Evolutionary conservation across 257 asterid genomes (phyloP).

Genomic region (Scutellaria galericulata): DNA sequence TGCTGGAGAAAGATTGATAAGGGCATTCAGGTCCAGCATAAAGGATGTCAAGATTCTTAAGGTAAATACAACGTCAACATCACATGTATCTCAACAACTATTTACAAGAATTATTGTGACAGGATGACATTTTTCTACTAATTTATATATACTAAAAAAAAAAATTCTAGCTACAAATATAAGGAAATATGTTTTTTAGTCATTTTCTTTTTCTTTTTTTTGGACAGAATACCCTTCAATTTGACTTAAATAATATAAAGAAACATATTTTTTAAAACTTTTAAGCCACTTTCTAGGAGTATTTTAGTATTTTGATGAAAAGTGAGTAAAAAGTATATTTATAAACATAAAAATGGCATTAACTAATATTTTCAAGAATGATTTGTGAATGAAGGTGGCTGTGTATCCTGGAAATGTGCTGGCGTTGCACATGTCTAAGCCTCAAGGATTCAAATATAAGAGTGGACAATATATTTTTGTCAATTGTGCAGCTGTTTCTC

Average conservation of each 20-base stretch:
- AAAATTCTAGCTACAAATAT: no score
- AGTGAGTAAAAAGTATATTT: no score
- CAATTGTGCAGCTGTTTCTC: conserved; percentile 92
- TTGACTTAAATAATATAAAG: no score
- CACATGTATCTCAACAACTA: no score
- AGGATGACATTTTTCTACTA: no score
- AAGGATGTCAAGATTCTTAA: conserved; percentile 72
- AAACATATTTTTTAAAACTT: no score
- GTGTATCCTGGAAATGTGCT: conserved; percentile 85
- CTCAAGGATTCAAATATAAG: conserved; percentile 81
- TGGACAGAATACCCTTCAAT: not conserved
- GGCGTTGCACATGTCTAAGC: conserved; percentile 87
- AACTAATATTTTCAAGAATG: no score
- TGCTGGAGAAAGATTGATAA: conserved; percentile 67
- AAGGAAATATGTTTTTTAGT: no score
- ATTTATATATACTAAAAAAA: no score
- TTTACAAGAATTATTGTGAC: no score
- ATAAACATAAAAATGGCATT: no score
- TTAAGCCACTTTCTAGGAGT: not conserved
- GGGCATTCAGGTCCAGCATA: conserved; percentile 78
- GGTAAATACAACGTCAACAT: conserved; percentile 42
- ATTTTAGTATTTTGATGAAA: not conserved
- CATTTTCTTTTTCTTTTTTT: not conserved
- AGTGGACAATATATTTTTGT: conserved; percentile 92
- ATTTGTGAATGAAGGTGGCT: conserved; percentile 63